Base-by-base conservation (phyloP, 306 rosid genomes). In the Vigna nakashimae region DNA sequence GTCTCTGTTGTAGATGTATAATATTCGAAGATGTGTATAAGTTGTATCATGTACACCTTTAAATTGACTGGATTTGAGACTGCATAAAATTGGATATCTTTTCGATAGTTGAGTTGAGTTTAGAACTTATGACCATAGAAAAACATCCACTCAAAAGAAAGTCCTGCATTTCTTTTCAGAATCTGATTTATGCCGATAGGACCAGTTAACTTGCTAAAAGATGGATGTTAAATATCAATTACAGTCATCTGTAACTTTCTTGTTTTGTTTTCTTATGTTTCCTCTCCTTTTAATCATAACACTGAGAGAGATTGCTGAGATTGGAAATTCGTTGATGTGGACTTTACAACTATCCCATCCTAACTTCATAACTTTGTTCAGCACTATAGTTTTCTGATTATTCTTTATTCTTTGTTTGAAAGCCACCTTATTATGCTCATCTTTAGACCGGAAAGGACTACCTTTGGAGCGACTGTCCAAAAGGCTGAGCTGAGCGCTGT, bases 41-140 rank as follows among this genome's bases (percentile, higher is more conserved):
- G 45, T 48, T 71, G 68, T 24, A 53, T 28, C n/a, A 15, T 59
- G 28, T 46, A 69, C 30, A 75, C 16, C 80, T 75, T 28, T 30
- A 42, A 82, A 63, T 22, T 17, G 24, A 46, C 38, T 55, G 50
- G 42, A 50, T 40, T 63, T 38, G 17, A 34, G 65, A 77, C 71
- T 65, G 26, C 36, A 73, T 57, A 22, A 57, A 75, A 72, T 48
- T 73, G 48, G 62, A 59, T 2, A 77, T 72, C 14, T 48, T 74
- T 71, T 46, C 43, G 4, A 18, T 30, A 53, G 34, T 57, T 12
- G 64, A 58, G 26, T 57, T 58, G 64, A 58, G 26, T 57, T 58
- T 26, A 58, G 17, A 24, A 58, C 6, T 24, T 2, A 5, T 26
- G 64, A 58, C 9, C n/a, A 32, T 26, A 58, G 38, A 58, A 58